Base-by-base conservation (phyloP, 2,329 filamentous ascomycete species). In the Dothistroma septosporum region DNA sequence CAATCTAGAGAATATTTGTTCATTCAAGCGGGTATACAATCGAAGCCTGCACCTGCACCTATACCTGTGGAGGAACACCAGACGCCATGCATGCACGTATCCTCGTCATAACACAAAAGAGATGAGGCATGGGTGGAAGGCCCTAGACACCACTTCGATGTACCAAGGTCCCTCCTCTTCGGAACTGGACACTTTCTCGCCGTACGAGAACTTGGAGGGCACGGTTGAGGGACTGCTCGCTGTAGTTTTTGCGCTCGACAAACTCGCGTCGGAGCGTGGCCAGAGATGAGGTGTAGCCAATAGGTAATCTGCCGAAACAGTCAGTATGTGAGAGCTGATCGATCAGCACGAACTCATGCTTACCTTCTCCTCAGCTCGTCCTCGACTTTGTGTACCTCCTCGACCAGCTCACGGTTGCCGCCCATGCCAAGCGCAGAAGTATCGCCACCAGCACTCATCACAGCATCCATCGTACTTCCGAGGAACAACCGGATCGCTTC, bases 401-500 rank as follows among this genome's bases (percentile, higher is more conserved):
- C 91, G 76, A 95, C 93, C 59, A 97, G 80, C 76, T 97, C 93
- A 64, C 91, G 88, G 71, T 87, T 92, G 41, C 90, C 91, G 35
- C 76, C 75, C 68, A 90, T 85, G 65, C 88, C 90, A 67, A 89
- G 88, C 62, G 92, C 93, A 70, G 96, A 91, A 61, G 91, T 93
- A 41, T 74, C 69, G 16, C 73, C 74, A 4, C 73, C 73, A 10
- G 74, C 73, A 35, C 62, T 66, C 66, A 76, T 70, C 59, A 97
- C 92, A 8, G 94, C 94, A 72, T 99, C 93, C 94, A 99, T 97
- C 60, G 94, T 99, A 3, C 88, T 92, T 66, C 92, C 94, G 32
- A 99, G 80, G 87, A 99, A 99, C 16, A 99, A 84, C 0, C 94
- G 88, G 70, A 99, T 99, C 2, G 94, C 94, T 78, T 99, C 94